Conservation (phyloP, 805 yeast species). For the Schwanniomyces polymorphus region DNA sequence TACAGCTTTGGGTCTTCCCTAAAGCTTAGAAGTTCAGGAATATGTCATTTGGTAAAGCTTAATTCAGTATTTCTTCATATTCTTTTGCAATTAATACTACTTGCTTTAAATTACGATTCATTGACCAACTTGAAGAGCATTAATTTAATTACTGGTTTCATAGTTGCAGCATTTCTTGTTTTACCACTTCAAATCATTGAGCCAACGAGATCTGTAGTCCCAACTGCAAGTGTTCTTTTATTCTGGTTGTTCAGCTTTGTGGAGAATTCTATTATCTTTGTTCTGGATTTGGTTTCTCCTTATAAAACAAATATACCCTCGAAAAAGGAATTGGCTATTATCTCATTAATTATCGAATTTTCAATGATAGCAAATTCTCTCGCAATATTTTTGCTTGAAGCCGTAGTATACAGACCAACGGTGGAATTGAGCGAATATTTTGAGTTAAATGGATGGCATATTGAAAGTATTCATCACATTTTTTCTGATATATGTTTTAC, state of each 20-base stretch:
- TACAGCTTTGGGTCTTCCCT: conserved; percentile 18
- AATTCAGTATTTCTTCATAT: conserved; percentile 16
- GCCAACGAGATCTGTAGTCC: conserved; percentile 35
- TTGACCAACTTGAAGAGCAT: conserved; percentile 5
- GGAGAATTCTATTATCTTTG: conserved; percentile 9
- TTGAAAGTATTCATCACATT: conserved; percentile 18
- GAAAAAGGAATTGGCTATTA: conserved; percentile 2
- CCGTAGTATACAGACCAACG: conserved; percentile 16
- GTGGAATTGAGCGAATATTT: conserved; percentile 17
- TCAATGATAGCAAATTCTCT: conserved; percentile 13
- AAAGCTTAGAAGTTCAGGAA: conserved; percentile 15
- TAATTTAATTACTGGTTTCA: conserved; percentile 5
- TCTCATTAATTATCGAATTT: conserved; percentile 10
- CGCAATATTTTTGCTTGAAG: conserved; percentile 15
- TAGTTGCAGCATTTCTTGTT: conserved; percentile 16
- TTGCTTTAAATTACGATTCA: conserved; percentile 6
- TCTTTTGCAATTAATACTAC: conserved; percentile 4
- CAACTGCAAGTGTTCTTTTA: conserved; percentile 36
- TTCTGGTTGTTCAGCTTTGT: conserved; percentile 32
- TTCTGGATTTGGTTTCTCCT: conserved; percentile 18
- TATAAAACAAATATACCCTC: conserved; percentile 14
- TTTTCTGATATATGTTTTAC: conserved; percentile 20
- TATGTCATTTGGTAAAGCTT: conserved; percentile 14
- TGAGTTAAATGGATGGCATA: conserved; percentile 26
- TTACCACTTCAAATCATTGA: conserved; percentile 48